Evolutionary conservation across 2,329 filamentous ascomycete genomes (phyloP), one percentile per base, ranked within the genome.

Genomic region (Xylariaceae sp.): DNA sequence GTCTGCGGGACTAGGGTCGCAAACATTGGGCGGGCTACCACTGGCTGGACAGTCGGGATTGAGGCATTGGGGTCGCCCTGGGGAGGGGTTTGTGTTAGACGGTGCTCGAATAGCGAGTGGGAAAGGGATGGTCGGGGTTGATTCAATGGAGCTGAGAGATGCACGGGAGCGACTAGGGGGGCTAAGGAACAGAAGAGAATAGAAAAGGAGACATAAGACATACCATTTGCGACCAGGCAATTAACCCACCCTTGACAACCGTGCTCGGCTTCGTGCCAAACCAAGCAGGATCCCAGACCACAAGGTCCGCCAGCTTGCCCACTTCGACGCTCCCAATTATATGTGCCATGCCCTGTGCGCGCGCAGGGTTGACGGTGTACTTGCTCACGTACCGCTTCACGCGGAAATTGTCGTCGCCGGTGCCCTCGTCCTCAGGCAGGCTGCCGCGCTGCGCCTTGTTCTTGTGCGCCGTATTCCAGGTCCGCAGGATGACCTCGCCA

Each of bases 401-500:
- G 39, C 92, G 78, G 74, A 90, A 91, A 70, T 97, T 97, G 68
- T 97, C 92, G 0, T 88, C 89, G 10, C 78, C 86, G 0, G 88
- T 86, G 19, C 81, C 89, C 59, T 86, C 78, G 65, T 97, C 92
- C 74, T 95, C 88, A 6, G 81, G 76, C 26, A 97, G 73, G 1
- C 72, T 67, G 0, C 92, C 92, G 8, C 92, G 81, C 73, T 96
- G 91, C 16, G 85, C 68, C 72, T 95, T 96, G 70, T 97, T 97
- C 81, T 96, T 96, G 74, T 96, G 90, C 0, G 92, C 92, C 2
- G 92, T 97, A 72, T 96, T 92, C 92, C 92, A 97, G 0, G 92
- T 96, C 12, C 92, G 83, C 21, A 95, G 77, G 56, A 97, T 84
- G 50, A 97, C 92, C 74, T 97, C 92, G 60, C 92, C 92, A 68